Base-by-base conservation (phyloP, 352 stramenopile species). In the Phytophthora multivora region DNA sequence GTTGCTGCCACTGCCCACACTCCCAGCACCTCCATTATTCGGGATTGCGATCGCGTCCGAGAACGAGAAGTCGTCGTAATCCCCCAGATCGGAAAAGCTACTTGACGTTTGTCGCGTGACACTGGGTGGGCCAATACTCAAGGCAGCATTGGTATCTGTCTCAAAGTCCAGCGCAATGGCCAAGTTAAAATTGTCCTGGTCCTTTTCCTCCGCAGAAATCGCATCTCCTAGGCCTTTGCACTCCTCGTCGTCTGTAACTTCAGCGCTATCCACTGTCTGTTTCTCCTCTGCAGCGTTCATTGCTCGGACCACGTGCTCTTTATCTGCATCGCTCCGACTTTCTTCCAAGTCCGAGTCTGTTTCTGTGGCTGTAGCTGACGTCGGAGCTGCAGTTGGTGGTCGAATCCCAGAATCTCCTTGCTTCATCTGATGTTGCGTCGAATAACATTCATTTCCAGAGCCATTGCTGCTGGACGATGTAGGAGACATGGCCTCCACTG, bases 61-160 rank as follows among this genome's bases (percentile, higher is more conserved):
- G 46, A 91, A 84, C 13, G 80, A 80, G 28, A 92, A 93, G 43
- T 94, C 85, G 42, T 96, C 87, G 46, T 90, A 93, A 42, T 96
- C 87, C 9, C 85, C 87, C 12, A 96, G 51, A 70, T 96, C 87
- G 7, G 87, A 96, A 67, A 96, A 96, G 46, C 87, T 96, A 50
- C 82, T 93, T 9, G 83, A 93, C 9, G 79, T 91, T 64, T 96
- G 88, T n/a, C 87, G 77, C 12, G 79, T 85, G 35, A 73, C 67
- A 51, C 77, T 89, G 18, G 70, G 70, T 5, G 77, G 71, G 1
- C 70, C 73, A 43, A 63, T 55, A 18, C 68, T 60, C 47, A 67
- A 59, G 0, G 71, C 59, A 21, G 39, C 46, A 42, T 80, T 78
- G 16, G 77, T 80, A 45, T 88, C 79, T 0, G 77, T 85, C 57